These are phyloP conservation scores for Ophiosphaerella korrae DNA, from an alignment of 2,329 filamentous ascomycete genomes.

Conservation along the genomic window DNA sequence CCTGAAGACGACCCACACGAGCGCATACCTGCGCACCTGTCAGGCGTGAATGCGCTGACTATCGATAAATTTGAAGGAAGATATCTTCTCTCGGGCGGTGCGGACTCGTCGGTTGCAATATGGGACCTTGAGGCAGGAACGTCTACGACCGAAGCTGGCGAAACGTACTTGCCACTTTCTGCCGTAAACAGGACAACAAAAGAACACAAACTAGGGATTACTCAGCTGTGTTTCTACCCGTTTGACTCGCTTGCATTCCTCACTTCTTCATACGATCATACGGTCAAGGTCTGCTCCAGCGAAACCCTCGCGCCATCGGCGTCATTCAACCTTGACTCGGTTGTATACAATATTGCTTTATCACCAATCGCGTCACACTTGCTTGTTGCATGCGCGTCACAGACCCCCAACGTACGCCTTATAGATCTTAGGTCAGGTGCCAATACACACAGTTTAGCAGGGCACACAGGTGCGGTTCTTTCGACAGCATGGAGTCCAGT, in stretches of 20 bases:
- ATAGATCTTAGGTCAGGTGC: conserved; percentile 85
- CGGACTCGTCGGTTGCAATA: conserved; percentile 80
- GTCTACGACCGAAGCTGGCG: conserved; percentile 16
- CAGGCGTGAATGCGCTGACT: conserved; percentile 78
- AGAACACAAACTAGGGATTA: conserved; percentile 72
- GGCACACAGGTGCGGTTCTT: conserved; percentile 60
- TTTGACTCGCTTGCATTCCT: conserved; percentile 78
- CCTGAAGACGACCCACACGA: conserved; percentile 37
- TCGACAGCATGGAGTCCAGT: conserved; percentile 80
- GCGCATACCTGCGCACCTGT: conserved; percentile 68
- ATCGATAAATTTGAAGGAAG: conserved; percentile 82
- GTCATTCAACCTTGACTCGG: conserved; percentile 70
- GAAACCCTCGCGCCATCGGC: conserved; percentile 65
- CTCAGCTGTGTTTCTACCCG: conserved; percentile 76
- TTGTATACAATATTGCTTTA: conserved; percentile 76
- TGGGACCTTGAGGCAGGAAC: conserved; percentile 75
- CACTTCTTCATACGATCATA: conserved; percentile 78
- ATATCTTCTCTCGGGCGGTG: conserved; percentile 81
- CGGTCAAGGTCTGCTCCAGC: conserved; percentile 75
- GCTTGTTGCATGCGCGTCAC: conserved; percentile 85
- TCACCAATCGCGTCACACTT: conserved; percentile 75
- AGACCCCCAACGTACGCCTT: conserved; percentile 81
- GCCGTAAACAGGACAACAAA: conserved; percentile 35
- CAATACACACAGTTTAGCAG: conserved; percentile 59
- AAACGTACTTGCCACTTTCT: conserved; percentile 33